These are phyloP conservation scores for Aureobasidium sp. DNA, from an alignment of 2,329 filamentous ascomycete genomes.

Conservation along the genomic window DNA sequence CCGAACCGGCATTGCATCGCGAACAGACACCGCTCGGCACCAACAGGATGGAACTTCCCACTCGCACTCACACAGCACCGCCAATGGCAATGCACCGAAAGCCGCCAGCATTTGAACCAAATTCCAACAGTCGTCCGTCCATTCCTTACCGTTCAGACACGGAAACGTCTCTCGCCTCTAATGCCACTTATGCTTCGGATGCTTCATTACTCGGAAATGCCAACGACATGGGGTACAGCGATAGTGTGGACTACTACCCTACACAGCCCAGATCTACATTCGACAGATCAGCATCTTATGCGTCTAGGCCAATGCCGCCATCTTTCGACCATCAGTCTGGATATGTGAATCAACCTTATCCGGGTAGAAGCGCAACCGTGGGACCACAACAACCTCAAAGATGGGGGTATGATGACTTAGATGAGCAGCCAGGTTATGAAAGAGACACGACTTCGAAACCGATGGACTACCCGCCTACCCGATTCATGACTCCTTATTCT, in stretches of 20 bases:
- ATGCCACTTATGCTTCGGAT: conserved; percentile 56
- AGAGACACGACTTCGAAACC: not conserved
- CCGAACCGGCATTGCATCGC: not conserved
- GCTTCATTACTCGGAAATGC: conserved; percentile 56
- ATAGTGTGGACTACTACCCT: not conserved
- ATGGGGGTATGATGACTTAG: not conserved
- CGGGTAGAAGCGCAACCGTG: conserved; percentile 7
- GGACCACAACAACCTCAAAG: conserved; percentile 2
- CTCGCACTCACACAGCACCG: conserved; percentile 3
- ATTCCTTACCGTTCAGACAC: conserved; percentile 42
- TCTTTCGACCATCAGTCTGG: not conserved
- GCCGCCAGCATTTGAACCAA: not conserved
- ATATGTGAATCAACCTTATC: not conserved
- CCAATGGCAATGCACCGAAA: not conserved
- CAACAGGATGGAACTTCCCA: conserved; percentile 30
- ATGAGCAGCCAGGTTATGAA: not conserved
- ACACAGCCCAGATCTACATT: conserved; percentile 2
- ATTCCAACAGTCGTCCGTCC: conserved; percentile 26
- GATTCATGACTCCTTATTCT: not conserved
- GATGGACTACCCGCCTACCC: not conserved
- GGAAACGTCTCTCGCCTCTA: conserved; percentile 46
- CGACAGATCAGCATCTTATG: conserved; percentile 16
- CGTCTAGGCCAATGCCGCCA: not conserved
- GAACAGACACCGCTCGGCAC: conserved; percentile 19
- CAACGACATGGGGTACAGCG: conserved; percentile 49